Base-by-base conservation (phyloP, 495 filamentous ascomycete genomes). In the Talaromyces trachyspermus region DNA sequence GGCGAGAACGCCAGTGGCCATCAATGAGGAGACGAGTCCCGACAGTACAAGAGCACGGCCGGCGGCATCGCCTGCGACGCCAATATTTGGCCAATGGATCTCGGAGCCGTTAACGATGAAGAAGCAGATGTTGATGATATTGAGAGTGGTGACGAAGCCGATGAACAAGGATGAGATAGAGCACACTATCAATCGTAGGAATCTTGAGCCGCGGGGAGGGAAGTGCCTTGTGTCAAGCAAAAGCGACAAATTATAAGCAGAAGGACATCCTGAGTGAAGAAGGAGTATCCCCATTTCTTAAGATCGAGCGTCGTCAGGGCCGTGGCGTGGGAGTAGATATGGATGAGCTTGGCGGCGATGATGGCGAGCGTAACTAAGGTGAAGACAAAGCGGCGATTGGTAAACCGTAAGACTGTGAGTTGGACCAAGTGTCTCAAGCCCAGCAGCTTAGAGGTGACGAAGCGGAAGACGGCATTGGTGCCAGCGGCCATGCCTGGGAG, bases 51-150 rank as follows among this genome's bases (percentile, higher is more conserved):
- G 66, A 22, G 60, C 56, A 27, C 65, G 56, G 22, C 62, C 61
- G 15, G 65, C 63, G 3, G 65, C 60, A 50, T 69, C 63, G 26
- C 51, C 51, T 41, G 63, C 59, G 24, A 55, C 51, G 18, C 52
- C 56, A 26, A 62, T 63, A 35, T 66, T 64, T 41, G 56, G 55
- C 65, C 65, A 69, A 55, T 69, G 64, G 26, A 69, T 66, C 37
- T 69, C 65, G 12, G 65, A 64, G 5, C 65, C 63, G 33, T 59
- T 63, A 1, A 57, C 54, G 43, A 65, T 46, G 29, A 54, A 69
- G 49, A 69, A 66, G 33, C 61, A 66, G 41, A 54, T 55, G 35
- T 65, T 66, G n/a, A 64, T 54, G 19, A 41, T 41, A 15, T 25
- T 41, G 38, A 41, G 38, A 41, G 20, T 41, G 38, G 23, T 23